Percentiles rank a stretch among this genome's conserved stretches.
Conservation (phyloP, 306 rosid genomes). For the Dicorynia guianensis region DNA sequence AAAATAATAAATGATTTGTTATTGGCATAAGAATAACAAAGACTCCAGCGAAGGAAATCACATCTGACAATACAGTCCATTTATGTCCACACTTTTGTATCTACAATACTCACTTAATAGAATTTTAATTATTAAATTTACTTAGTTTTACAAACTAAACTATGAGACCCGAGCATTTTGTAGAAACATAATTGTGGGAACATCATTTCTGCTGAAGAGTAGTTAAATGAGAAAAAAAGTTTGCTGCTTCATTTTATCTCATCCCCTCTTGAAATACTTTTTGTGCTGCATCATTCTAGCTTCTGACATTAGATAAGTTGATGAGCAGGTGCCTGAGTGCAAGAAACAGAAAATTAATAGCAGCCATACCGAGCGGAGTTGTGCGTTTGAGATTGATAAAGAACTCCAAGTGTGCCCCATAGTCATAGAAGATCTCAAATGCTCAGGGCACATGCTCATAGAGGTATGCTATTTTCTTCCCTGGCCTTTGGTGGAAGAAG, state of each 20-base stretch:
- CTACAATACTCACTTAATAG: too few relatives aligned
- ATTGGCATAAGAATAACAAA: not conserved
- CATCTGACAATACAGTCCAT: too few relatives aligned
- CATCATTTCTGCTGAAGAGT: too few relatives aligned
- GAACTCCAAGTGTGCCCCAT: slow-evolving; percentile 72
- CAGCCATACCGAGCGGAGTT: slow-evolving; percentile 65
- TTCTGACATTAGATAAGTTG: slow-evolving; percentile 33
- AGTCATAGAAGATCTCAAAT: slow-evolving; percentile 83
- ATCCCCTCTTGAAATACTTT: not conserved
- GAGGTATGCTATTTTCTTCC: slow-evolving; percentile 55
- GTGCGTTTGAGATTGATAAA: slow-evolving; percentile 67
- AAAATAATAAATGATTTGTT: not conserved
- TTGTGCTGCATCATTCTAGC: not conserved
- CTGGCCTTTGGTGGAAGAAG: not conserved
- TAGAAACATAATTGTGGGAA: too few relatives aligned
- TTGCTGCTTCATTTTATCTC: not conserved
- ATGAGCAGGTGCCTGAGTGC: slow-evolving; percentile 53
- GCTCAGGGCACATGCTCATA: slow-evolving; percentile 77
- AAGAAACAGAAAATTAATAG: slow-evolving; percentile 43
- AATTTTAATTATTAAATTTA: too few relatives aligned
- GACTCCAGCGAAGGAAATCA: not conserved
- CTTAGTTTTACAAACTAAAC: too few relatives aligned
- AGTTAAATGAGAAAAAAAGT: slow-evolving; percentile 9
- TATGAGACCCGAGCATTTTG: too few relatives aligned
- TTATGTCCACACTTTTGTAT: too few relatives aligned